Evolutionary conservation across 768 basidiomycete genomes (phyloP), one percentile per base, ranked within the genome.

Genomic region (Kockovaella imperatae): DNA sequence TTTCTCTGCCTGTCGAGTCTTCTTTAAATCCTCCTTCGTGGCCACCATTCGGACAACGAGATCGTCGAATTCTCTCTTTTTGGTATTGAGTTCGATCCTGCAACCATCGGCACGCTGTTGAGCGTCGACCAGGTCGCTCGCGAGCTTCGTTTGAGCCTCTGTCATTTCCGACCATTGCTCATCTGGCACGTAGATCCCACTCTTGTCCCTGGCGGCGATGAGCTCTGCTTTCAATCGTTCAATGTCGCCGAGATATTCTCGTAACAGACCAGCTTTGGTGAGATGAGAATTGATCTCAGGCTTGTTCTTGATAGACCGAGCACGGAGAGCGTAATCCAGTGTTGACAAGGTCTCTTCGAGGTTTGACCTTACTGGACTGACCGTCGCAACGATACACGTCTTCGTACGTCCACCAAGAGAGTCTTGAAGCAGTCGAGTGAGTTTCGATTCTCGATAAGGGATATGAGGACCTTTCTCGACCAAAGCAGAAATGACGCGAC

Each of bases 261-360:
- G 90, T 38, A 99, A 74, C 41, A 97, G 80, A 1, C 87, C 81
- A 52, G 89, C 87, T 39, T 88, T 83, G 7, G 87, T 88, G 80
- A 95, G 84, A 39, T 88, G 83, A 64, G 89, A 87, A 71, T 97
- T 97, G 31, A 95, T 73, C 70, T 97, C 91, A 6, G 95, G 95
- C 60, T 85, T 84, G 74, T 97, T 97, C 42, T 82, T 80, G 63
- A 99, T 97, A 21, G 86, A 86, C 68, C 93, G 96, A 24, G 95
- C 95, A 21, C 87, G 82, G 38, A 88, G 79, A 25, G 95, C 93
- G 60, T 99, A 99, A 69, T 96, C 90, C 35, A 99, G 82, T 0
- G 95, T 99, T 2, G 91, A 95, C 17, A 95, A 79, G 0, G 95
- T 97, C 72, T 97, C 95, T 71, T 99, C 95, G 74, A 93, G 79